Evolutionary conservation across 2,329 filamentous ascomycete species (phyloP), one percentile per base, ranked within the genome.

Genomic region (Raffaelea arxii): DNA sequence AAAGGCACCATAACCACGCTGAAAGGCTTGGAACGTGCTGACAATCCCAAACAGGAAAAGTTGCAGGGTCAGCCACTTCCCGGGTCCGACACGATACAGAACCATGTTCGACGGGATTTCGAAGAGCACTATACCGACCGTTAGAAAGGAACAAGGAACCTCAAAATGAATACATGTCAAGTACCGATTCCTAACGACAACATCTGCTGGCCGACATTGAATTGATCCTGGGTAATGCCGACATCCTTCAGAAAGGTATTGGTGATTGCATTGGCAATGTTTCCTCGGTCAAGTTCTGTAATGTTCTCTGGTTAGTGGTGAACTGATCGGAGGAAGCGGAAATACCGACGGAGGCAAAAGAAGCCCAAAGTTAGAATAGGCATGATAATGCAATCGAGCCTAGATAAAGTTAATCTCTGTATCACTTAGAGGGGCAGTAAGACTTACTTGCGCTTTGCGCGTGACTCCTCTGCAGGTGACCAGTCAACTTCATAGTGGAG

Each of bases 1-100:
- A 53, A 69, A 77, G 3, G 65, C 65, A 2, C 61, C 64, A 38
- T 72, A 71, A 32, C 61, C 67, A 25, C 60, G 62, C 44, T 72
- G 65, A 54, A 75, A 78, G 4, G 71, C 67, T 54, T 78, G 75
- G 53, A 77, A 75, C 1, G 71, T 74, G 22, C 66, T 70, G 44
- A 78, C 72, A 18, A 68, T 62, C 5, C 74, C 74, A 47, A 70
- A 78, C 36, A 72, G 63, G 51, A 77, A 72, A 19, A 78, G 58
- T 54, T 78, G 73, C 0, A 68, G 61, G 0, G 73, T 70, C 1
- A 78, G 61, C 74, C 74, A 78, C 41, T 66, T 66, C n/a, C 67
- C 67, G 2, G 74, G 72, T 6, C 70, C 69, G 36, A 74, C 59
- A 4, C 63, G 59, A 51, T 72, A 69, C 16, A 72, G 58, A 11